phyloP scores from a whole-genome alignment of 192 early-diverging fungal species.

The Entomortierella parvispora region DNA sequence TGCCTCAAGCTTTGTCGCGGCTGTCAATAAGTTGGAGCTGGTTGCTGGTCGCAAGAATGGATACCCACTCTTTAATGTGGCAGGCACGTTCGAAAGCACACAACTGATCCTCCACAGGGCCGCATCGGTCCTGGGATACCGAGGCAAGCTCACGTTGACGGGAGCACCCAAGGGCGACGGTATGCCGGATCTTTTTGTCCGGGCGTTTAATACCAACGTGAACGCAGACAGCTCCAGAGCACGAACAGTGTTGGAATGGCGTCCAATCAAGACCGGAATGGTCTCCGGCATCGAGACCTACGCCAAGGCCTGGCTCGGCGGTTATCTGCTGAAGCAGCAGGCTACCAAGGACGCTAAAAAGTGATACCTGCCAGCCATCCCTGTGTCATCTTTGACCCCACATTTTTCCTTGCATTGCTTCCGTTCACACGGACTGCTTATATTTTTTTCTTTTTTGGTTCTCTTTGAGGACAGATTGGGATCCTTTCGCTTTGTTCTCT shows the following conservation, averaged over 20 bases:
- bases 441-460: too few species aligned
- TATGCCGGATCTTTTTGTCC: slow-evolving; percentile 1
- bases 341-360: not conserved
- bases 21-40: slow-evolving; percentile 23
- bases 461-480: too few species aligned
- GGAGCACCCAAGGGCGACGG: slow-evolving; percentile 2
- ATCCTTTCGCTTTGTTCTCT: too few species aligned
- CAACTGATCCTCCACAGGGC: slow-evolving; percentile 29
- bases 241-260: slow-evolving; percentile 31
- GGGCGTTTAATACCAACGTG: slow-evolving; percentile 25
- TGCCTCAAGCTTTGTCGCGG: slow-evolving; percentile 35
- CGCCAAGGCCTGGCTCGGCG: slow-evolving; percentile 9
- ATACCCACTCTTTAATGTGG: slow-evolving; percentile 40
- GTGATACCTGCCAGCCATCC: too few species aligned
- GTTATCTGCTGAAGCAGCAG: slow-evolving; percentile 5
- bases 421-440: too few species aligned
- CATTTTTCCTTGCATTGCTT: too few species aligned
- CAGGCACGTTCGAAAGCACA: slow-evolving; percentile 33
- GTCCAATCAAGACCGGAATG: slow-evolving; percentile 24
- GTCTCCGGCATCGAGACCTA: slow-evolving; percentile 12
- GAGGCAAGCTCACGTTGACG: slow-evolving; percentile 10
- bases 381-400: too few species aligned
- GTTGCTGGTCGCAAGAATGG: slow-evolving; percentile 22
- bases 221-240: slow-evolving; percentile 15
- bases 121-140: slow-evolving; percentile 24